A percentile compares a stretch with the other conserved stretches of the same genome.
Evolutionary conservation across 129 eudicot species (phyloP).

Genomic region (Saussurea involucrata): DNA sequence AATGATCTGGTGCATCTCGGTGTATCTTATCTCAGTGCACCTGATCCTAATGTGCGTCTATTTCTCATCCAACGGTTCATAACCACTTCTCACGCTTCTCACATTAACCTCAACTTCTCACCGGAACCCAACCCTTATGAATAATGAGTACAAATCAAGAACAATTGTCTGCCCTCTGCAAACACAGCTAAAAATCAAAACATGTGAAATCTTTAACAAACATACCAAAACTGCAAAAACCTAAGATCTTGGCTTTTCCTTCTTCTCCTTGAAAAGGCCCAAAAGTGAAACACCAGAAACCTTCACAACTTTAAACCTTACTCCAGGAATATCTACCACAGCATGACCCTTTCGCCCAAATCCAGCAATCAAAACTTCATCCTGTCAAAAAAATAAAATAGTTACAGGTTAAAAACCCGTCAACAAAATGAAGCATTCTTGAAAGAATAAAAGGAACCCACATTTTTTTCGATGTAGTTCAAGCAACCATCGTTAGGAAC

Average conservation of each 20-base stretch:
- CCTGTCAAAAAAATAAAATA: constrained; percentile 24
- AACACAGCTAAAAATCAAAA: constrained; percentile 22
- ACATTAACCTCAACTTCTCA: too few species aligned
- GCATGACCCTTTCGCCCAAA: constrained; percentile 75
- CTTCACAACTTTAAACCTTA: constrained; percentile 70
- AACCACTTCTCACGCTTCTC: too few species aligned
- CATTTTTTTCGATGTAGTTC: constrained; percentile 61
- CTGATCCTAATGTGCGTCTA: too few species aligned
- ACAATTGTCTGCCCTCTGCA: constrained; percentile 24
- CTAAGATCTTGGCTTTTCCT: constrained; percentile 71
- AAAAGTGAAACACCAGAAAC: constrained; percentile 67
- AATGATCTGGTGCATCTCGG: too few species aligned
- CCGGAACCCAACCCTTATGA: too few species aligned
- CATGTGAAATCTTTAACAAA: constrained; percentile 23
- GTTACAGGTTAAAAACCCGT: not conserved
- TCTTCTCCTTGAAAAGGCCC: constrained; percentile 65
- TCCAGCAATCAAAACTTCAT: constrained; percentile 72
- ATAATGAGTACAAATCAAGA: constrained; percentile 17
- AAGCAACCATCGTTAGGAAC: constrained; percentile 63
- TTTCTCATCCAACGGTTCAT: too few species aligned
- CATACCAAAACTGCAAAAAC: not conserved
- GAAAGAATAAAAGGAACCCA: constrained; percentile 10
- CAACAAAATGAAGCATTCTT: not conserved
- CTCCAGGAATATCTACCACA: constrained; percentile 77
- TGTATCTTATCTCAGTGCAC: too few species aligned